A percentile compares a stretch with the other conserved stretches of the same genome.
Conservation (phyloP, 495 filamentous ascomycete genomes). For the Hyaloscypha hepaticicola region DNA sequence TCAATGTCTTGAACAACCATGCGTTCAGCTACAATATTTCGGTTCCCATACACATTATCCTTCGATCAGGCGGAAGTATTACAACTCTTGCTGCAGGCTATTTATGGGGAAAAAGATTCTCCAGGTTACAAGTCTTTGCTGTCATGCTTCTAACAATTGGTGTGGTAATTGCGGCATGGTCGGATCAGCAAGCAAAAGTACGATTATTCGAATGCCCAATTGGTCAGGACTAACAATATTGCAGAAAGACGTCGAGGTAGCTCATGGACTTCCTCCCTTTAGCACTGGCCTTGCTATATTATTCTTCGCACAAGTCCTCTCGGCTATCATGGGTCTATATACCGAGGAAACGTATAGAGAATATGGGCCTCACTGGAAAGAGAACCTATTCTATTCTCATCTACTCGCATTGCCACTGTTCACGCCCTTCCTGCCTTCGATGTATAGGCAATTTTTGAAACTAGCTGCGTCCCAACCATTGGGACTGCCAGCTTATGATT, state of each 20-base stretch:
- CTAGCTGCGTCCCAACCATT: conserved; percentile 50
- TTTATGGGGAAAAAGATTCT: conserved; percentile 81
- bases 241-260: conserved; percentile 32
- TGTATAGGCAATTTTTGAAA: conserved; percentile 49
- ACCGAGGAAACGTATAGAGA: conserved; percentile 83
- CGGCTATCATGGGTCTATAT: conserved; percentile 92
- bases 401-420: conserved; percentile 72
- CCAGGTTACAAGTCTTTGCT: conserved; percentile 70
- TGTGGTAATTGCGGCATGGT: conserved; percentile 82
- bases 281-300: conserved; percentile 80
- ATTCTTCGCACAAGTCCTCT: conserved; percentile 83
- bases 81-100: conserved; percentile 88
- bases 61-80: conserved; percentile 91
- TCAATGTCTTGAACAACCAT: conserved; percentile 96
- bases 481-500: conserved; percentile 37
- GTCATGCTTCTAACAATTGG: conserved; percentile 82
- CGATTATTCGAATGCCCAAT: conserved; percentile 19
- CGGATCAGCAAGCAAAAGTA: conserved; percentile 82
- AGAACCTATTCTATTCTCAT: conserved; percentile 94
- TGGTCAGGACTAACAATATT: conserved; percentile 12
- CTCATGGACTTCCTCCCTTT: conserved; percentile 47
- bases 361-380: conserved; percentile 89
- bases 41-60: conserved; percentile 94
- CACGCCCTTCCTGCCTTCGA: conserved; percentile 52
- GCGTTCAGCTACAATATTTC: conserved; percentile 97